Evolutionary conservation across 805 yeast species (phyloP).

Genomic region (Yarrowia keelungensis): DNA sequence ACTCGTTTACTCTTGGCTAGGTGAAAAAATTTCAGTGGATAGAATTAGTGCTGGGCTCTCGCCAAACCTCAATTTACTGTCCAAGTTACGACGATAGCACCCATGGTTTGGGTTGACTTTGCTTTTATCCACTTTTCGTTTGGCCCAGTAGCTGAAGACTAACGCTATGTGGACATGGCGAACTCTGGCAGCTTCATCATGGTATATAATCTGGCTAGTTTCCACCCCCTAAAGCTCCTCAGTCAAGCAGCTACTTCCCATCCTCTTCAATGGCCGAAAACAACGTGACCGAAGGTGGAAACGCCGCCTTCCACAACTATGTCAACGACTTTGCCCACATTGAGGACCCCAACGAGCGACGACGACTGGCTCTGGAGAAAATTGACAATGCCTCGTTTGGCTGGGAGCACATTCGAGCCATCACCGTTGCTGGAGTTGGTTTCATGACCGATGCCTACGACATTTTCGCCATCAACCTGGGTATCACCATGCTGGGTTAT

Average conservation of each 20-base stretch:
- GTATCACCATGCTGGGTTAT: conserved; percentile 75
- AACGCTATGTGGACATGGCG: neutral
- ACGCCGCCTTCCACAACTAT: conserved; percentile 65
- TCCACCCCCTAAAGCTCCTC: neutral
- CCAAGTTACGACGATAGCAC: neutral
- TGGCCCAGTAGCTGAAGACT: conserved; percentile 2
- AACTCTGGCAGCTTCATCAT: neutral
- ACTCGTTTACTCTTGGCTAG: too few relatives aligned
- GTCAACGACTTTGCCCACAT: conserved; percentile 61
- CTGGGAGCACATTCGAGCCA: conserved; percentile 66
- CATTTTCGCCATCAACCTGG: conserved; percentile 87
- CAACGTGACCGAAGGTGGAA: conserved; percentile 53
- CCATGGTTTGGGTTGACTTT: neutral
- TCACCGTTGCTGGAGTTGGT: conserved; percentile 90
- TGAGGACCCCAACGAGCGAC: conserved; percentile 64
- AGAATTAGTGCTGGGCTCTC: too few relatives aligned
- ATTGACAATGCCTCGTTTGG: conserved; percentile 64
- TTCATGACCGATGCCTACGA: conserved; percentile 93
- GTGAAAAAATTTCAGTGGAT: neutral
- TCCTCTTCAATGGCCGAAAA: conserved; percentile 23
- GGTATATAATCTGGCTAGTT: conserved; percentile 6
- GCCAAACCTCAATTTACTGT: neutral
- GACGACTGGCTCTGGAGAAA: conserved; percentile 65
- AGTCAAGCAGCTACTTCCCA: conserved; percentile 6
- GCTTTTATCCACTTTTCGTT: neutral